These are phyloP conservation scores for Dovyalis caffra DNA, from an alignment of 345 rosid genomes.

Conservation along the genomic window DNA sequence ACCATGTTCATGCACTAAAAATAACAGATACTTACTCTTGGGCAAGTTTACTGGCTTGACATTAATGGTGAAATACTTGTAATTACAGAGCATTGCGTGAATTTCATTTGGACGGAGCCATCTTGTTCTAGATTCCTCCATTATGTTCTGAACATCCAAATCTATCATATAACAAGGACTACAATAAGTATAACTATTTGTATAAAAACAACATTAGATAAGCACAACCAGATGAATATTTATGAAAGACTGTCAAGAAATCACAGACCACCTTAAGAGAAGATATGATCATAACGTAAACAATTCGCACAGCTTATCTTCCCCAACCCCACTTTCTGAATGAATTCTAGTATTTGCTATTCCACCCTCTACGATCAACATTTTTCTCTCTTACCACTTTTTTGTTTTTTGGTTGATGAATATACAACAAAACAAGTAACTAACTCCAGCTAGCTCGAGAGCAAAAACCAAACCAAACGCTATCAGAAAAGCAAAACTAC, in stretches of 20 bases:
- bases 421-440: neutral
- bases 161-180: constrained; percentile 42
- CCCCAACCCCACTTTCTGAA: neutral
- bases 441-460: neutral
- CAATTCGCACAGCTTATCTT: neutral
- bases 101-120: constrained; percentile 99
- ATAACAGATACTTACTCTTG: constrained; percentile 44
- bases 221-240: neutral
- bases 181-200: neutral
- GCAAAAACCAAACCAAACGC: neutral
- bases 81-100: constrained; percentile 72
- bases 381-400: neutral
- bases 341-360: constrained; percentile 1
- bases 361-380: neutral
- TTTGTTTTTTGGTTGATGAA: no score
- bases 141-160: constrained; percentile 62
- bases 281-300: neutral
- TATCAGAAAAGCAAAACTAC: neutral
- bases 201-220: neutral
- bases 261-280: neutral
- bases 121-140: constrained; percentile 76
- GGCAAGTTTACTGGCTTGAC: constrained; percentile 92
- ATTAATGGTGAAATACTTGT: constrained; percentile 59
- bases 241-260: constrained; percentile 2
- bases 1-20: neutral